These are phyloP conservation scores for Herpotrichia juniperi DNA, from an alignment of 2,329 filamentous ascomycete genomes.

Conservation along the genomic window DNA sequence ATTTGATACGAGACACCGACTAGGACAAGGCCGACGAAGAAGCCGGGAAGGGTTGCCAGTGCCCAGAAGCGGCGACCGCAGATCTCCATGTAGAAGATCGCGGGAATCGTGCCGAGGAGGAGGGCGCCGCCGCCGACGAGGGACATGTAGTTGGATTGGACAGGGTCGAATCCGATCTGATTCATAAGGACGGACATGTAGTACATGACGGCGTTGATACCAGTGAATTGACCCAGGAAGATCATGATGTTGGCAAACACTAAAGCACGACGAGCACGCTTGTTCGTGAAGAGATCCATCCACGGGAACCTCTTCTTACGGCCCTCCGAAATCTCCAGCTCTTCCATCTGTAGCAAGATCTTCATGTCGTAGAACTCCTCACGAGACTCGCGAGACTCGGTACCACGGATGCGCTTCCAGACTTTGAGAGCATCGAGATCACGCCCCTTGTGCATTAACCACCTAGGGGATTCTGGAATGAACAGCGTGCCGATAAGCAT, in stretches of 20 bases:
- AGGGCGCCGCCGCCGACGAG: conserved; percentile 73
- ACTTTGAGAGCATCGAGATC: conserved; percentile 68
- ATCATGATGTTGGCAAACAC: conserved; percentile 75
- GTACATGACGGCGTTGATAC: conserved; percentile 74
- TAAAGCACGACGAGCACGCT: conserved; percentile 62
- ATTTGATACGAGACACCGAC: conserved; percentile 70
- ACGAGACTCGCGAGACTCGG: conserved; percentile 60
- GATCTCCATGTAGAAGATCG: conserved; percentile 73
- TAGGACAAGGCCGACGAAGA: conserved; percentile 71
- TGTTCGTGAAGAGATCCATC: conserved; percentile 76
- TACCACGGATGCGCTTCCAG: conserved; percentile 75
- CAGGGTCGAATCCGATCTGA: conserved; percentile 69
- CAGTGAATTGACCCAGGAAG: conserved; percentile 74
- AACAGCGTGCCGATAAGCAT: conserved; percentile 71
- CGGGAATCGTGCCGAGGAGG: conserved; percentile 70
- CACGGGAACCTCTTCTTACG: conserved; percentile 67
- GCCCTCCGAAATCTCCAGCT: conserved; percentile 57
- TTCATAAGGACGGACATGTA: conserved; percentile 73
- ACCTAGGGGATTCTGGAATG: conserved; percentile 73
- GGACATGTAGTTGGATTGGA: conserved; percentile 74
- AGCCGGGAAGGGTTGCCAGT: conserved; percentile 72
- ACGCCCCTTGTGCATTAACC: conserved; percentile 70
- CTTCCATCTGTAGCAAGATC: too few relatives aligned
- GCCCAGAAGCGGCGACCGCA: conserved; percentile 79
- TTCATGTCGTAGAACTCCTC: conserved; percentile 78